phyloP scores from a whole-genome alignment of 306 rosid genomes.

The Senna siamea region DNA sequence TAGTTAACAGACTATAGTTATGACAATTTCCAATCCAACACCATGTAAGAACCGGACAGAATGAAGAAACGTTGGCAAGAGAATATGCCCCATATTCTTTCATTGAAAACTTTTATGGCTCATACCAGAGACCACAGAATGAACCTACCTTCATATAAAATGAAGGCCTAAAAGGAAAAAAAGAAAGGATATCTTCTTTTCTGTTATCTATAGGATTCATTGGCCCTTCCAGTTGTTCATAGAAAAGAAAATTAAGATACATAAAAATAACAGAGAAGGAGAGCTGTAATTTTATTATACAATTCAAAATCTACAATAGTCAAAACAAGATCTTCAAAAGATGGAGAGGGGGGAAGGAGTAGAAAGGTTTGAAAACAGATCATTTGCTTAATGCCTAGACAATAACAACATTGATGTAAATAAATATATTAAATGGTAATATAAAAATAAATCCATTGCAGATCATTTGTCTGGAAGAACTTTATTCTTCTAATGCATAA shows the following conservation, averaged over 20 bases:
- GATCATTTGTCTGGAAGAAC: neutral
- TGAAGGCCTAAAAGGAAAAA: too few relatives aligned
- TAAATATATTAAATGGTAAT: neutral
- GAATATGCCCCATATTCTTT: constrained; percentile 32
- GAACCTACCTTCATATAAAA: too few relatives aligned
- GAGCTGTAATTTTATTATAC: neutral
- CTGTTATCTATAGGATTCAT: constrained; percentile 9
- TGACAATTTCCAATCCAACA: constrained; percentile 41
- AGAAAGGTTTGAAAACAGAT: neutral
- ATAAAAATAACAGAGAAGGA: constrained; percentile 8
- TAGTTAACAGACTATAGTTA: constrained; percentile 42
- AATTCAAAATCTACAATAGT: constrained; percentile 19
- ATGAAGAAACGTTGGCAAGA: constrained; percentile 11
- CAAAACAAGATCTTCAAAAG: neutral
- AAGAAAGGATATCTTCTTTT: constrained; percentile 1
- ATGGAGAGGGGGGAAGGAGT: neutral
- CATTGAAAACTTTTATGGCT: constrained; percentile 11
- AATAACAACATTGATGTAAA: constrained; percentile 1
- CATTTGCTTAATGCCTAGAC: constrained; percentile 4
- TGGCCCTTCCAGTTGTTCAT: constrained; percentile 19
- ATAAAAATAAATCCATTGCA: constrained; percentile 8
- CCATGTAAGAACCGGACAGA: constrained; percentile 39
- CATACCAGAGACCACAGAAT: constrained; percentile 29
- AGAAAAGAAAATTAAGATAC: neutral
- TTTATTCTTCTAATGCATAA: constrained; percentile 24